Evolutionary conservation across 2,329 filamentous ascomycete species (phyloP).

Genomic region (Fusarium falciforme): DNA sequence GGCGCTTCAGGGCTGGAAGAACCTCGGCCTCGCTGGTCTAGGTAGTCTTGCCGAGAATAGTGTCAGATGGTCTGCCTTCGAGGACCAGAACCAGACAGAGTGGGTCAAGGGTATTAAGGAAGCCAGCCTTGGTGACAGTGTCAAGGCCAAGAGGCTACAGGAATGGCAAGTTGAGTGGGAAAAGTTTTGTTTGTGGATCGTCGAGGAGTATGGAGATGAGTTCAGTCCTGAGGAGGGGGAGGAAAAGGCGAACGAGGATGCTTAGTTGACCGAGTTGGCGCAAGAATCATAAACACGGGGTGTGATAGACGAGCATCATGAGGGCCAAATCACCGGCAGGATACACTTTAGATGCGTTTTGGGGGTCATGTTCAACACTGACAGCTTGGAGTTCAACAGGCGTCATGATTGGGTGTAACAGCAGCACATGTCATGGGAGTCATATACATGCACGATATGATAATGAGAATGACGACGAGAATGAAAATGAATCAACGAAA

Average conservation of each 20-base stretch:
- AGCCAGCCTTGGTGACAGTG: constrained; percentile 76
- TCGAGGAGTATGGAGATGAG: constrained; percentile 78
- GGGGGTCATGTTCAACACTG: constrained; percentile 28
- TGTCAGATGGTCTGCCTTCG: constrained; percentile 88
- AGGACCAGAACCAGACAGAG: constrained; percentile 77
- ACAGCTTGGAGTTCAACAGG: constrained; percentile 23
- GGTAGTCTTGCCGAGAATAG: constrained; percentile 93
- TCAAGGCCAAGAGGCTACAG: constrained; percentile 78
- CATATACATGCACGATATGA: background rate
- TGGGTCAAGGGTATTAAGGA: constrained; percentile 81
- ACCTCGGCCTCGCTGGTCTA: constrained; percentile 86
- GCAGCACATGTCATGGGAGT: background rate
- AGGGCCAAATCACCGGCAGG: background rate
- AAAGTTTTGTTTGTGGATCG: constrained; percentile 89
- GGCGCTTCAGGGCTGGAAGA: constrained; percentile 90
- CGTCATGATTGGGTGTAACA: constrained; percentile 2
- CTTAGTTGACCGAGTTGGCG: background rate
- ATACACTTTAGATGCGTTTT: constrained; percentile 15
- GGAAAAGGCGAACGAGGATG: background rate
- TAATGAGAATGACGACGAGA: background rate
- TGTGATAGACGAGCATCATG: background rate
- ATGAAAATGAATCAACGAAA: background rate
- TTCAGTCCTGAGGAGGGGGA: constrained; percentile 56
- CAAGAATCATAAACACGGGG: constrained; percentile 12
- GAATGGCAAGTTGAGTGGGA: constrained; percentile 89